phyloP scores from a whole-genome alignment of 345 rosid species.

The Turnera subulata region DNA sequence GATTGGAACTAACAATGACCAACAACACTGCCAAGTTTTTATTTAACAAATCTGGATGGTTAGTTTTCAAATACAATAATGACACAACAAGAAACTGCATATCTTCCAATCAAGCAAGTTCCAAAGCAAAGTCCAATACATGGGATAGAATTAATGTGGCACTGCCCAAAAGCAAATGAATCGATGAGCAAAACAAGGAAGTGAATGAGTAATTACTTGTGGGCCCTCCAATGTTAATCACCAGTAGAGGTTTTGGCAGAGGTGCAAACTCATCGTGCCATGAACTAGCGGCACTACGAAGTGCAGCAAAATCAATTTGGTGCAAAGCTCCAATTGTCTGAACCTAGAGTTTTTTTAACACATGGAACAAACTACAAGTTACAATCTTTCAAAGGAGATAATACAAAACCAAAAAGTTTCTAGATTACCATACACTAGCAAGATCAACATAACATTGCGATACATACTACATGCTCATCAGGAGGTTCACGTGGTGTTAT shows the following conservation, averaged over 20 bases:
- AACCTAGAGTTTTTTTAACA: slow-evolving; percentile 51
- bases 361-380: background rate
- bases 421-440: background rate
- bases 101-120: background rate
- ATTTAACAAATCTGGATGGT: too few relatives aligned
- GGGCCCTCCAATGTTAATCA: slow-evolving; percentile 92
- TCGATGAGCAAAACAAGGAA: background rate
- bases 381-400: slow-evolving; percentile 2
- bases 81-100: background rate
- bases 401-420: slow-evolving; percentile 6
- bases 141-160: too few relatives aligned
- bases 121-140: too few relatives aligned
- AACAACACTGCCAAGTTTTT: too few relatives aligned
- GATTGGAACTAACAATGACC: too few relatives aligned
- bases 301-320: slow-evolving; percentile 78
- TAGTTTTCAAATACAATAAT: background rate
- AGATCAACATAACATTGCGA: slow-evolving; percentile 3
- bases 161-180: background rate
- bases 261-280: slow-evolving; percentile 95
- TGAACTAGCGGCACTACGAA: slow-evolving; percentile 76
- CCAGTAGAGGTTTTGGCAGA: slow-evolving; percentile 83
- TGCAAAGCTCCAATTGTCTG: slow-evolving; percentile 87
- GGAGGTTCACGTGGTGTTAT: slow-evolving; percentile 83
- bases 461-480: slow-evolving; percentile 63
- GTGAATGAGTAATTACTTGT: slow-evolving; percentile 45